Evolutionary conservation across 1,284 basidiomycete genomes (phyloP), one percentile per base, ranked within the genome.

Genomic region (Tausonia pullulans): DNA sequence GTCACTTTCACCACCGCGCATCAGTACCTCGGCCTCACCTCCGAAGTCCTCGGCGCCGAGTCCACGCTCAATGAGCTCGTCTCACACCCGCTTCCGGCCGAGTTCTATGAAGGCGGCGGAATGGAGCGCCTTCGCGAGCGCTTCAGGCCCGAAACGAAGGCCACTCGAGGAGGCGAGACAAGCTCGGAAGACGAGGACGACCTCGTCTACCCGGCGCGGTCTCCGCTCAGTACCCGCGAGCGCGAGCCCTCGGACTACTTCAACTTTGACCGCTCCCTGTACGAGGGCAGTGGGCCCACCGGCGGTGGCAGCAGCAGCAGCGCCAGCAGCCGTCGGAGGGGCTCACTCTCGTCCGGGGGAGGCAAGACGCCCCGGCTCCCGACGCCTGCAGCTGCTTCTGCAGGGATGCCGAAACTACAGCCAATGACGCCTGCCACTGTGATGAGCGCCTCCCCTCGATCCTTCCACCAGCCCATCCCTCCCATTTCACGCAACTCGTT

Each of bases 11-110:
- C 79, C 71, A 81, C 89, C 48, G 93, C 96, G 0, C 95, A 98
- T 77, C 89, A 88, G 72, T 99, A 97, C 74, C 83, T 99, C 7
- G 95, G 95, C 2, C 76, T 99, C 60, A 99, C 95, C 0, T 87
- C 87, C 43, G 95, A 99, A 76, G 90, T 98, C 10, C 85, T 98
- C 61, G 85, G 92, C 43, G 95, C 95, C 0, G 95, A 99, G 77
- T 90, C 96, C 72, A 87, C 90, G 0, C 93, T 99, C 74, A 99
- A 99, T 72, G 87, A 93, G 67, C 86, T 97, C 67, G 95, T 96
- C 11, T 94, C 91, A 68, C 91, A 97, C 74, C 94, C 95, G 4
- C 81, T 99, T 0, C 94, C 95, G 0, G 78, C 84, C 40, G 84
- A 84, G 0, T 99, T 98, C 77, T 98, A 98, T 74, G 88, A 92